Conservation (phyloP, 495 filamentous ascomycete genomes). For the Umbilicaria muhlenbergii region DNA sequence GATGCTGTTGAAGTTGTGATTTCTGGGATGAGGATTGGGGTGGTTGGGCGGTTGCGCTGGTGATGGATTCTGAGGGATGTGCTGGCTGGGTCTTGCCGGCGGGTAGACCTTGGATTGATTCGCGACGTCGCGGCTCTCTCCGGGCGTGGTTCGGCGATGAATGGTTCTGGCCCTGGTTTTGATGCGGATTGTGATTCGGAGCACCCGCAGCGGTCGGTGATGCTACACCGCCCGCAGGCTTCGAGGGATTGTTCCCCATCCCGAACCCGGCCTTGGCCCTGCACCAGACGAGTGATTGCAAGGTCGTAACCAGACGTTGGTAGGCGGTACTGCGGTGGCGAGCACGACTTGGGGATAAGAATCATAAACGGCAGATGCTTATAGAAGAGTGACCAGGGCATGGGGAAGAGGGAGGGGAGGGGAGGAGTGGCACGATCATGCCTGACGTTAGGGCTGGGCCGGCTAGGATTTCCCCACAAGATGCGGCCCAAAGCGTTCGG, state of each 20-base stretch:
- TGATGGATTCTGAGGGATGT: conserved; percentile 16
- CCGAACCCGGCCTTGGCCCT: neutral
- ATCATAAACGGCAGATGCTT: no score
- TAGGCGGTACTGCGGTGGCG: neutral
- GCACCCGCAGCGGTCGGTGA: conserved; percentile 4
- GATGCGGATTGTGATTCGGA: neutral
- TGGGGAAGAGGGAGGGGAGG: neutral
- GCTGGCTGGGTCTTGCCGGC: conserved; percentile 17
- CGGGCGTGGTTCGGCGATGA: conserved; percentile 2
- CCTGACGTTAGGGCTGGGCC: neutral
- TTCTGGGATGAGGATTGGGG: neutral
- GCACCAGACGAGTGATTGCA: neutral
- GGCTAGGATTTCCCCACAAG: neutral
- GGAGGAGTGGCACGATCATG: neutral
- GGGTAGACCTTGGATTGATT: conserved; percentile 14
- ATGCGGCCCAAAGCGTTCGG: neutral
- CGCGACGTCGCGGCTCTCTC: conserved; percentile 16
- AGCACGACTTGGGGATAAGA: neutral
- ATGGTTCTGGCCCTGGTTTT: conserved; percentile 4
- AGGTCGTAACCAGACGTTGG: neutral
- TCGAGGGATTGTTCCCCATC: conserved; percentile 19
- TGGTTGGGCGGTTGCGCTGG: conserved; percentile 12
- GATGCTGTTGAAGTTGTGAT: conserved; percentile 7
- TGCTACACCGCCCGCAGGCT: conserved; percentile 6
- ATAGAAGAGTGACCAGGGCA: neutral